Evolutionary conservation across 768 basidiomycete species (phyloP).

Genomic region (Tricholoma hemisulphureum): DNA sequence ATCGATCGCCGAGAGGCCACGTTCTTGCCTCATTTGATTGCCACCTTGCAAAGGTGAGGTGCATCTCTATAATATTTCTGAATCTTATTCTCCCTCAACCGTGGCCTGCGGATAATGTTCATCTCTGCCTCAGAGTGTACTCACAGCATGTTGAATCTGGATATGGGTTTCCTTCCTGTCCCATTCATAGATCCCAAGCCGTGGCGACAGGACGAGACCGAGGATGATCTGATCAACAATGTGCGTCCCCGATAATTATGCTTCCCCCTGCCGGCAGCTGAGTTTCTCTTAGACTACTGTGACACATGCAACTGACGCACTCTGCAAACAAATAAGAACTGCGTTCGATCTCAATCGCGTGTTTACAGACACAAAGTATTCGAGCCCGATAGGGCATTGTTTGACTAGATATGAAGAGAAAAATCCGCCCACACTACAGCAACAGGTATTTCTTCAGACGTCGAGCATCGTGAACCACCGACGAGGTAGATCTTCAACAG

Average conservation of each 20-base stretch:
- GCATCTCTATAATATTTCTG: background rate
- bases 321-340: background rate
- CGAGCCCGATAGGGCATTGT: background rate
- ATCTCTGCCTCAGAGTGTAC: background rate
- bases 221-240: background rate
- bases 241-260: background rate
- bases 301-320: background rate
- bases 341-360: background rate
- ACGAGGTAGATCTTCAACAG: background rate
- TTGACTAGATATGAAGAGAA: slow-evolving; percentile 1
- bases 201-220: background rate
- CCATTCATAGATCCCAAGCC: background rate
- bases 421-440: background rate
- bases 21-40: background rate
- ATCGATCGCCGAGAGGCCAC: background rate
- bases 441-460: background rate
- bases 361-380: background rate
- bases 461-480: background rate
- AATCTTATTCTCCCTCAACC: background rate
- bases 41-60: background rate
- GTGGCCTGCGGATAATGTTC: background rate
- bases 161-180: background rate
- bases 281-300: background rate
- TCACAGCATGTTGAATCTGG: background rate
- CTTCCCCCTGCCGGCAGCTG: background rate